These are phyloP conservation scores for Saccharum hybrid DNA, from an alignment of 202 grass and related monocot genomes.

Conservation along the genomic window DNA sequence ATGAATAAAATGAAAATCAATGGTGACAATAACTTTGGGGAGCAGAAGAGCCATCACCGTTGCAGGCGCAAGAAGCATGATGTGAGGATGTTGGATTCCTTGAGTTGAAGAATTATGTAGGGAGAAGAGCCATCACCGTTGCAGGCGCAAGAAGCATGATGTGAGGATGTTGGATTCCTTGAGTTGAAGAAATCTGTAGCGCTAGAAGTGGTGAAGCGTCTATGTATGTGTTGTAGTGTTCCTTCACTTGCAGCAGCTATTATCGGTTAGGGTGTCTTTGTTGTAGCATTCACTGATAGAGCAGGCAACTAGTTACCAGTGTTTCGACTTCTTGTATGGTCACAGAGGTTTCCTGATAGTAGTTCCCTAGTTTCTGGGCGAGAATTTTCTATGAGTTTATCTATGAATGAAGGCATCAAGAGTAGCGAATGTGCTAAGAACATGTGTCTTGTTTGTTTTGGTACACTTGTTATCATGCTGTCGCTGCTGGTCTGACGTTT, in stretches of 20 bases:
- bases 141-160: constrained; percentile 77
- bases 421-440: neutral
- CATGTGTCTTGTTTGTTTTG: neutral
- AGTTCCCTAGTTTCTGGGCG: neutral
- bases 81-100: constrained; percentile 59
- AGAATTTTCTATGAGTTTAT: neutral
- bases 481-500: neutral
- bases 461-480: neutral
- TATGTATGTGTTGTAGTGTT: neutral
- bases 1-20: constrained; percentile 66
- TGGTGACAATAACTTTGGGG: constrained; percentile 64
- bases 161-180: constrained; percentile 61
- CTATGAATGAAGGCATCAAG: neutral
- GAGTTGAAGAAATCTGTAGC: constrained; percentile 41
- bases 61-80: constrained; percentile 79
- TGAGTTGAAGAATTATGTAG: constrained; percentile 45
- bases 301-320: constrained; percentile 9
- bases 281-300: neutral
- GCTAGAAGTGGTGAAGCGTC: constrained; percentile 25
- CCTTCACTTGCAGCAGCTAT: neutral
- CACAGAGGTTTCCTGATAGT: constrained; percentile 2
- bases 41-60: constrained; percentile 79
- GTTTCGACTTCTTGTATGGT: neutral
- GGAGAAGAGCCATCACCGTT: constrained; percentile 73
- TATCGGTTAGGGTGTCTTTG: neutral